Evolutionary conservation across 129 eudicot genomes (phyloP), one percentile per base, ranked within the genome.

Genomic region (Sambucus nigra): DNA sequence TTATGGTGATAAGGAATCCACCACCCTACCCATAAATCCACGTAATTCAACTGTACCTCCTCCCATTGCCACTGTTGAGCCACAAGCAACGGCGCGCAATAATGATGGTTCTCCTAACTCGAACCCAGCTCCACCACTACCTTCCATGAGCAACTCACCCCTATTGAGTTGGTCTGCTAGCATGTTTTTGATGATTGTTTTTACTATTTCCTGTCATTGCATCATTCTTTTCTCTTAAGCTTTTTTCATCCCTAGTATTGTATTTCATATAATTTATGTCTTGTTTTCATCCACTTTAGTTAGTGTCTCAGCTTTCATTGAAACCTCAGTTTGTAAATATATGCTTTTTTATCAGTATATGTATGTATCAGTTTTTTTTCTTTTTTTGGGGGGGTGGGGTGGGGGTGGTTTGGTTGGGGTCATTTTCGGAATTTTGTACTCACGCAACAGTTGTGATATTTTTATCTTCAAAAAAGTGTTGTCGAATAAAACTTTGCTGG

Each of bases 31-130:
- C 21, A 63, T 71, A 29, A 68, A 64, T 67, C 84, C 78, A 4
- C 42, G 45, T 7, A 69, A 47, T n/a, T 13, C 18, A 6, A n/a
- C 48, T 7, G 48, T 7, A n/a, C 6, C 20, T 42, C 48, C 52
- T 41, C 81, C 13, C 58, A 42, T 85, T 1, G 66, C 71, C 55
- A 47, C 72, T 12, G 63, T 86, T 51, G 76, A 79, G 18, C 96
- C 96, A 0, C 85, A 82, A 67, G 94, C 93, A 17, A 79, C 76
- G 13, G 25, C 93, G 2, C 61, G 65, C 33, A 64, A 63, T n/a
- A 42, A 3, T 13, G 16, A 42, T 42, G 48, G 48, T 22, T 53
- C 83, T 6, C 72, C 86, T 2, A 25, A 16, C 32, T 40, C 75
- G 15, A 62, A 57, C 22, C 68, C 61, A 42, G 41, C 28, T 46